Conservation (phyloP, 169 alveolate species). For the Cryptosporidium ryanae region DNA sequence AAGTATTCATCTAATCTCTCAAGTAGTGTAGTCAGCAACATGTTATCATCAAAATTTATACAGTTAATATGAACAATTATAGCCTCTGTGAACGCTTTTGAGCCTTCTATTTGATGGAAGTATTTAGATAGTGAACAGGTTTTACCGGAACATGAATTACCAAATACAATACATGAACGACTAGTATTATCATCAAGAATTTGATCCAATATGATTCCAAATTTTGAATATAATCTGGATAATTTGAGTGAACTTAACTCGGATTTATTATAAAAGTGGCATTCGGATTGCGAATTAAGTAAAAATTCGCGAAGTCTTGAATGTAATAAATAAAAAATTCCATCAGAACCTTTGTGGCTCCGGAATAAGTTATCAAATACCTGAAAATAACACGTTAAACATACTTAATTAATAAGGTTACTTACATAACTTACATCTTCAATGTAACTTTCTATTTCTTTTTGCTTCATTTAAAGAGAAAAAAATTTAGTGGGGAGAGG, state of each 20-base stretch:
- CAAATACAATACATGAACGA: constrained; percentile 57
- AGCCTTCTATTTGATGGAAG: constrained; percentile 19
- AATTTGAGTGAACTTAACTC: not conserved
- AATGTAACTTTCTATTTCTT: constrained; percentile 8
- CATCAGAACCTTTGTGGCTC: not conserved
- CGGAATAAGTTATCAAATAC: constrained; percentile 19
- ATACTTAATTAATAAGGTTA: no score
- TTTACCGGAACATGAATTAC: constrained; percentile 59
- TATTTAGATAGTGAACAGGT: constrained; percentile 30
- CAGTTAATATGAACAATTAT: constrained; percentile 53
- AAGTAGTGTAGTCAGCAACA: constrained; percentile 11
- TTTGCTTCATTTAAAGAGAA: constrained; percentile 1
- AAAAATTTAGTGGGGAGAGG: constrained; percentile 20
- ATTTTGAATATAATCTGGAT: not conserved
- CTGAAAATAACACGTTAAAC: not conserved
- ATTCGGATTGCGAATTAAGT: not conserved
- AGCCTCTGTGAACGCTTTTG: not conserved
- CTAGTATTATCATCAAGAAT: constrained; percentile 22
- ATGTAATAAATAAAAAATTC: constrained; percentile 30
- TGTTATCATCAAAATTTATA: constrained; percentile 63
- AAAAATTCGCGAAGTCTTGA: constrained; percentile 11
- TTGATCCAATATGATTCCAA: constrained; percentile 30
- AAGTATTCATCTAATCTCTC: constrained; percentile 58
- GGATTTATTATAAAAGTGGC: not conserved
- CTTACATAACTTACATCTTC: constrained; percentile 22